Evolutionary conservation across 805 yeast genomes (phyloP).

Genomic region (Metschnikowia picachoensis): DNA sequence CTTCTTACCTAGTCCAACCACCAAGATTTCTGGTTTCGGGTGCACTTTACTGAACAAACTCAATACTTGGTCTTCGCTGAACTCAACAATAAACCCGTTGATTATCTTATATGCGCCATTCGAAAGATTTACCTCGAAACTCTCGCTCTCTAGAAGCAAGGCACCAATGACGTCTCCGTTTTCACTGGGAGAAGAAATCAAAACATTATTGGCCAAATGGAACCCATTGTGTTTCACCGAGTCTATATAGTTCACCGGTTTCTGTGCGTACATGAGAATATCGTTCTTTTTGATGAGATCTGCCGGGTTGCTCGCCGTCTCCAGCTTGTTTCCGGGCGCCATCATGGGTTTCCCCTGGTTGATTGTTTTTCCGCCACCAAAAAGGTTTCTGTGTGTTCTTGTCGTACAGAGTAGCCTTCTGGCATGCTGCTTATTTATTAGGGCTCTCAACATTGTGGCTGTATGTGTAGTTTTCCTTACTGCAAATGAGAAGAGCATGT

Average conservation of each 20-base stretch:
- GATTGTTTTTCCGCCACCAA: slow-evolving; percentile 28
- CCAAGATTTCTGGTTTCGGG: slow-evolving; percentile 75
- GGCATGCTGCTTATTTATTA: background rate
- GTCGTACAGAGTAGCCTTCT: background rate
- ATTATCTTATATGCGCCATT: slow-evolving; percentile 42
- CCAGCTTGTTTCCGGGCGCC: slow-evolving; percentile 38
- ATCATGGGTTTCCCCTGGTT: slow-evolving; percentile 6
- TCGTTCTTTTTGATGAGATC: slow-evolving; percentile 43
- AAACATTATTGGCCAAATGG: slow-evolving; percentile 51
- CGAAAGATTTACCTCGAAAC: slow-evolving; percentile 54
- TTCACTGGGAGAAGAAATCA: slow-evolving; percentile 41
- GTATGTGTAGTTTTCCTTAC: background rate
- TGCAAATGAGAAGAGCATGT: background rate
- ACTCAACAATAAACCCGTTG: slow-evolving; percentile 52
- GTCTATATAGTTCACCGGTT: slow-evolving; percentile 42
- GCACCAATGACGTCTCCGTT: slow-evolving; percentile 42
- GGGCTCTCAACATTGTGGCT: background rate
- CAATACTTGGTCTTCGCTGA: slow-evolving; percentile 39
- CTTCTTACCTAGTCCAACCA: slow-evolving; percentile 65
- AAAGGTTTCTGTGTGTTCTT: slow-evolving; percentile 17
- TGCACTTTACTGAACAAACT: slow-evolving; percentile 51
- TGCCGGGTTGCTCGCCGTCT: slow-evolving; percentile 39
- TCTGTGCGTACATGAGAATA: slow-evolving; percentile 38
- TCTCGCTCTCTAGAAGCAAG: slow-evolving; percentile 52
- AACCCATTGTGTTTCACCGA: slow-evolving; percentile 51